Base-by-base conservation (phyloP, 164 flowering plant species). In the Annona cherimola region DNA sequence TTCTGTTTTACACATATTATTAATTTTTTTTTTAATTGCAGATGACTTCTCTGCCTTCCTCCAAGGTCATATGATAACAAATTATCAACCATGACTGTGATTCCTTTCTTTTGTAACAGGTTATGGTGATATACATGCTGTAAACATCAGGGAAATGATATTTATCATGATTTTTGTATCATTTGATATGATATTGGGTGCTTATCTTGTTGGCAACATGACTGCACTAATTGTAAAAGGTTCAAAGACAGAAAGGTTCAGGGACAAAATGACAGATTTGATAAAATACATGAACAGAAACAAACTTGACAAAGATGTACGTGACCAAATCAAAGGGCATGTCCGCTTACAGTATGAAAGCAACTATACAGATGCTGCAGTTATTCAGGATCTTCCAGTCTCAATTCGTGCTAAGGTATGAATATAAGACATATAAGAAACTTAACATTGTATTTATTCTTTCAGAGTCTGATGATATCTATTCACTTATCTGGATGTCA, bases 51-150 rank as follows among this genome's bases (percentile, higher is more conserved):
- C 12, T 54, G 16, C 59, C 59, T 54, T 1, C 12, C 16, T 54
- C 12, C 59, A 8, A 7, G 59, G 16, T 54, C 16, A 54, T 54
- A n/a, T 16, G 35, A 26, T 26, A 26, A 26, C 35, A 26, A 9
- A 8, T 63, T 63, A 35, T 63, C 66, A 61, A 39, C 44, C 5
- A n/a, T 69, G 45, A 55, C 41, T 57, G 39, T 57, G 35, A 42
- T 57, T 1, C 8, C 42, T 7, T 42, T 66, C 63, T 19, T 72
- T 7, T 70, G 73, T 61, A 59, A 59, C 86, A 91, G 96, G 94
- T 69, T 89, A 89, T 83, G 97, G 97, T 69, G 97, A 91, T 26
- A 87, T 89, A 78, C 97, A 89, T 81, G 97, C 94, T 19, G 91
- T 91, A 16, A 91, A 91, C 78, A 16, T 79, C 50, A 85, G 92